Evolutionary conservation across 768 basidiomycete genomes (phyloP), one percentile per base, ranked within the genome.

Genomic region (Boletus sensibilis): DNA sequence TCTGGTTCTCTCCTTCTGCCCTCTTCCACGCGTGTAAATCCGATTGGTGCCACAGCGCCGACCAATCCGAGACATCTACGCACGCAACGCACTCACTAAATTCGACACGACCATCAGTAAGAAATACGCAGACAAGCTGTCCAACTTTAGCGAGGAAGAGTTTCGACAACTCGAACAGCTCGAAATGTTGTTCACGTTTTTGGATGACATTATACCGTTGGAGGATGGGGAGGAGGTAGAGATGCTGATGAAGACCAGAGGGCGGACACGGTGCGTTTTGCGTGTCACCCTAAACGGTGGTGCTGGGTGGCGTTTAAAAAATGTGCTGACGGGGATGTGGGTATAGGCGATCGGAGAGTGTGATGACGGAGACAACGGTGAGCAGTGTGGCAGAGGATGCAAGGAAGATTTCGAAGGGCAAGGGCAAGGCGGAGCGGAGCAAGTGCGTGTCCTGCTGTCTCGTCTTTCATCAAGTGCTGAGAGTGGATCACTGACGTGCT

Each of bases 91-190:
- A 0, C 76, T 96, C 47, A 74, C 71, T 23, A 86, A 85, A 59
- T 94, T 96, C 65, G 85, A 90, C 33, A 68, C 78, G 1, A 57
- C 75, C 4, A 75, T 97, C 40, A 70, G 74, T 45, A 94, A 91
- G 77, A 86, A 84, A 64, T 93, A 86, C 59, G 82, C 84, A 37
- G 79, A 82, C 52, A 84, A 88, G 62, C 74, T 94, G 14, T 83
- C 85, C 57, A 80, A 79, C 56, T 87, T 92, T 68, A 83, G 79
- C 56, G 88, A 90, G 64, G 86, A 82, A 35, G 87, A 91, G 42
- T 85, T 82, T 56, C 75, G 86, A 56, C 76, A 86, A 52, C 75
- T 90, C 3, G 81, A 85, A 51, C 75, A 82, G 33, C 78, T 90
- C 27, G 78, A 82, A 40, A 79, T 82, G 0, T 64, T 89, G 27